Evolutionary conservation across 129 eudicot species (phyloP).

Genomic region (Pittosporum tobira): DNA sequence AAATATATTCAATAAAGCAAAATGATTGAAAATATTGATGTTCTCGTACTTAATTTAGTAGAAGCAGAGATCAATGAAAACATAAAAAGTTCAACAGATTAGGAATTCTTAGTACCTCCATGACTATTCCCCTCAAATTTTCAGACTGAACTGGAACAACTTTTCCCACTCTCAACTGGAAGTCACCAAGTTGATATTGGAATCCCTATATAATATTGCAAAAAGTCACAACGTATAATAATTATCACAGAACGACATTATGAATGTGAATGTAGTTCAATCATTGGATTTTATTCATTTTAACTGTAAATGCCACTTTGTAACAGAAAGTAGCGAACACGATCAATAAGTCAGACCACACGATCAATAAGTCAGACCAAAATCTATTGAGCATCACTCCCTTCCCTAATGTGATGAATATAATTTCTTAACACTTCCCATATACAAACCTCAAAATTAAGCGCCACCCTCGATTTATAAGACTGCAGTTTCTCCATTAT

Average conservation of each 20-base stretch:
- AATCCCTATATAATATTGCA: slow-evolving; percentile 41
- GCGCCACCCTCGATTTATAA: slow-evolving; percentile 71
- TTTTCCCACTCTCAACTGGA: slow-evolving; percentile 85
- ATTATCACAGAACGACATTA: background rate
- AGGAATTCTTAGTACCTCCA: slow-evolving; percentile 55
- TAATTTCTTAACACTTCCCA: too few species aligned
- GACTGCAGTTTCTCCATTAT: slow-evolving; percentile 94
- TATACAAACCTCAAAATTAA: slow-evolving; percentile 67
- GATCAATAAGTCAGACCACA: too few species aligned
- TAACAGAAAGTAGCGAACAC: background rate
- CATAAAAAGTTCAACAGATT: background rate
- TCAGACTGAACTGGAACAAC: slow-evolving; percentile 70
- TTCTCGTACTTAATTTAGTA: background rate
- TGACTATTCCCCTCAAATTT: slow-evolving; percentile 76
- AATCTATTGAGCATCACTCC: too few species aligned
- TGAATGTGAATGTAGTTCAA: background rate
- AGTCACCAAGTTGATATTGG: slow-evolving; percentile 95
- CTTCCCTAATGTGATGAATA: too few species aligned
- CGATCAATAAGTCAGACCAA: too few species aligned
- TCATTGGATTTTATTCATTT: too few species aligned
- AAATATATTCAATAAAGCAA: background rate
- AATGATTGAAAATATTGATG: background rate
- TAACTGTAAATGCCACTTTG: background rate
- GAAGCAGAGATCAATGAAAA: background rate
- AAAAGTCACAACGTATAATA: background rate